phyloP scores from a whole-genome alignment of 2,329 filamentous ascomycete genomes.

The Verticillium alfalfae region DNA sequence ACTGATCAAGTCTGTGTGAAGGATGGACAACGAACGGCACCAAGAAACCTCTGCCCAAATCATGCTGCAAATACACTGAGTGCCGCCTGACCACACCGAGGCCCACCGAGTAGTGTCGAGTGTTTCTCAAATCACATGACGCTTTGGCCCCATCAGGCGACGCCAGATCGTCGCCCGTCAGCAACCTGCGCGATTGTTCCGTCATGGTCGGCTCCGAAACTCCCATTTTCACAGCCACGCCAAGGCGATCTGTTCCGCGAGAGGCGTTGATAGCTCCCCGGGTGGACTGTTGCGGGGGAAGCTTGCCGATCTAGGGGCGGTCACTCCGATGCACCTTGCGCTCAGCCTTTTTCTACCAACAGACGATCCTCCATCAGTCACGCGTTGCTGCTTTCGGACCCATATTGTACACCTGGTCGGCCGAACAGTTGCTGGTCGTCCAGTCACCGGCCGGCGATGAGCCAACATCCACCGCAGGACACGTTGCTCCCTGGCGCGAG shows the following conservation, averaged over 20 bases:
- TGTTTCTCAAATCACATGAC: neutral
- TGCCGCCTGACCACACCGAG: neutral
- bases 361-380: neutral
- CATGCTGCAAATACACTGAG: neutral
- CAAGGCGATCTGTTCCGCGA: neutral
- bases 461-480: neutral
- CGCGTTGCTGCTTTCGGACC: neutral
- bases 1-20: too few species aligned
- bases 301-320: neutral
- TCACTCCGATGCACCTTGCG: neutral
- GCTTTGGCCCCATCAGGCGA: neutral
- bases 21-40: too few species aligned
- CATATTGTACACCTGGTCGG: neutral
- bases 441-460: neutral
- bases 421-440: neutral
- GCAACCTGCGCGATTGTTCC: neutral
- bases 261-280: neutral
- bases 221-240: neutral
- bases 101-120: neutral
- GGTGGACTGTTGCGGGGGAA: neutral
- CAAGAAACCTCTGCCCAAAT: neutral
- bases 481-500: neutral
- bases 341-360: neutral
- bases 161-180: neutral
- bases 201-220: neutral